phyloP scores from a whole-genome alignment of 106 monocot species.

The Platanthera zijinensis region DNA sequence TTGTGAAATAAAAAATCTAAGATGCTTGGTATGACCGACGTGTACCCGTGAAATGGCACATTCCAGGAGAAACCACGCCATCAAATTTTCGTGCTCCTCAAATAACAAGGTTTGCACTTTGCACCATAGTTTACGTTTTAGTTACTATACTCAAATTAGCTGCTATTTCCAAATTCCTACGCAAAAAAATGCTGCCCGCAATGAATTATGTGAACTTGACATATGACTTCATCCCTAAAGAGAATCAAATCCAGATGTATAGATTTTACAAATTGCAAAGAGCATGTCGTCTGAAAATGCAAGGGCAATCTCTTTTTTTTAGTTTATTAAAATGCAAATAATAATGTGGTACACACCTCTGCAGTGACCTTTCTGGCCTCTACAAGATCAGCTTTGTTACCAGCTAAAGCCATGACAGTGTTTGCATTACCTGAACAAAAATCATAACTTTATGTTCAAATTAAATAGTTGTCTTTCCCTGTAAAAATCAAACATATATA shows the following conservation, averaged over 20 bases:
- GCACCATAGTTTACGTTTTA: no score
- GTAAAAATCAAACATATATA: background rate
- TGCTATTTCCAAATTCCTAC: background rate
- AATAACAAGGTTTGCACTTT: no score
- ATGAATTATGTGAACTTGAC: background rate
- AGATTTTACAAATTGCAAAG: background rate
- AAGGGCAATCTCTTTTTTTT: background rate
- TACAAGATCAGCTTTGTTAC: constrained; percentile 81
- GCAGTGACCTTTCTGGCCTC: constrained; percentile 65
- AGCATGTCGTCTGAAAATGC: no score
- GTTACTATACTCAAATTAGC: background rate
- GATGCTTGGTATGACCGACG: no score
- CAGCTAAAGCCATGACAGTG: constrained; percentile 84
- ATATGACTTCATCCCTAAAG: background rate
- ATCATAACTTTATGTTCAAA: background rate
- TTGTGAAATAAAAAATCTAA: no score
- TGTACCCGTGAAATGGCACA: no score
- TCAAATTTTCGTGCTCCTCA: no score
- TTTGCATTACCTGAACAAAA: constrained; percentile 44
- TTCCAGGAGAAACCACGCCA: no score
- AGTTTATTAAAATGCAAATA: background rate
- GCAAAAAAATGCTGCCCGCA: background rate
- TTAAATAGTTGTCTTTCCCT: background rate
- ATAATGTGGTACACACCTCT: constrained; percentile 35
- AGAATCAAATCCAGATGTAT: background rate